A percentile compares a stretch with the other conserved stretches of the same genome.
Conservation (phyloP, 2,329 filamentous ascomycete genomes). For the Nemania sp. region DNA sequence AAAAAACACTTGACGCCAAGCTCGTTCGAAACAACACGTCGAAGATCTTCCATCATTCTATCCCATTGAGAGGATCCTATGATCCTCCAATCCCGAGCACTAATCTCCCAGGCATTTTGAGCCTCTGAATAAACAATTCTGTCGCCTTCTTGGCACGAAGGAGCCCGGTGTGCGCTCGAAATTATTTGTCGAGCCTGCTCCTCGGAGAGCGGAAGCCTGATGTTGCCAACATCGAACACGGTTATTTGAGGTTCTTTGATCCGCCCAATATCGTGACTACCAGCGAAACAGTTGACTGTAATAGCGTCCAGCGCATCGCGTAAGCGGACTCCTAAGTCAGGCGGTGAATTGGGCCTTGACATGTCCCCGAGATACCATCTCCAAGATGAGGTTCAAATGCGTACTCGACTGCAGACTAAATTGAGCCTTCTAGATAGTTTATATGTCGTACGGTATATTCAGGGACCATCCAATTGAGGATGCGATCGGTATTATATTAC, state of each 20-base stretch:
- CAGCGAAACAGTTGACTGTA: conserved; percentile 4
- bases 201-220: conserved; percentile 46
- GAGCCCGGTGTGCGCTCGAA: conserved; percentile 48
- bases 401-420: not conserved
- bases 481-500: too few species aligned
- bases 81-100: conserved; percentile 55
- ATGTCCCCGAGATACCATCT: not conserved
- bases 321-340: conserved; percentile 2
- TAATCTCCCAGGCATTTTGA: conserved; percentile 59
- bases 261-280: not conserved
- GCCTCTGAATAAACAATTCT: conserved; percentile 56
- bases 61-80: conserved; percentile 18
- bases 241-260: conserved; percentile 11
- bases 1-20: conserved; percentile 52
- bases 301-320: conserved; percentile 15
- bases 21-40: conserved; percentile 16
- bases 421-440: not conserved
- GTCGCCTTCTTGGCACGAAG: conserved; percentile 55
- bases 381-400: not conserved
- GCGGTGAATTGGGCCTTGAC: not conserved
- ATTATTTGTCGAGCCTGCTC: conserved; percentile 42
- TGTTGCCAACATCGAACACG: conserved; percentile 19
- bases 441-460: not conserved
- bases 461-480: too few species aligned
- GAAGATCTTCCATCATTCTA: not conserved